Percentiles rank a stretch among this genome's conserved stretches.
Conservation (phyloP, 371 early-diverging fungal species). For the Saksenaea vasiformis region DNA sequence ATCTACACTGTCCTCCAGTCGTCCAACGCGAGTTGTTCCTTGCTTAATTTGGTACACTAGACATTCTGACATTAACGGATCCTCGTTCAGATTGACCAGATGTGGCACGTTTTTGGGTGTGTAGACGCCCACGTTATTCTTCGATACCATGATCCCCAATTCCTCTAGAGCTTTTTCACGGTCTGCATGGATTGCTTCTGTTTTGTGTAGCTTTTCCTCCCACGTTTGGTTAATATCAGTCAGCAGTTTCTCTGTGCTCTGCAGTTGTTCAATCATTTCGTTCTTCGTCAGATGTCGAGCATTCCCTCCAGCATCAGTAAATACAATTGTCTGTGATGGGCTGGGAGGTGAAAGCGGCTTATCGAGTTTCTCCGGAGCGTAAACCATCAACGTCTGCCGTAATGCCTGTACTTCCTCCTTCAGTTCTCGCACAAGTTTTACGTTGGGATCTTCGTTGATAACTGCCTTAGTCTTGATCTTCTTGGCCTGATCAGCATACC, state of each 20-base stretch:
- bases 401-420: conserved; percentile 81
- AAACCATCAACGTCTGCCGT: conserved; percentile 61
- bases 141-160: conserved; percentile 78
- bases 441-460: conserved; percentile 91
- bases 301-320: conserved; percentile 53
- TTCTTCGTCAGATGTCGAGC: conserved; percentile 57
- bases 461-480: conserved; percentile 89
- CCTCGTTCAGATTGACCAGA: conserved; percentile 88
- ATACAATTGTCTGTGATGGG: conserved; percentile 8
- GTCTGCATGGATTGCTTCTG: conserved; percentile 74
- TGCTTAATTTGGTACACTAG: conserved; percentile 85
- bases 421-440: conserved; percentile 83
- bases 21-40: conserved; percentile 77
- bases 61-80: conserved; percentile 90
- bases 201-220: conserved; percentile 82
- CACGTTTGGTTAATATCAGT: conserved; percentile 81
- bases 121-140: conserved; percentile 77
- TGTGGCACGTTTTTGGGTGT: conserved; percentile 86
- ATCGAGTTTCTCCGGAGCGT: conserved; percentile 60
- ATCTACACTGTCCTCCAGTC: conserved; percentile 59
- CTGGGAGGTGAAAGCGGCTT: conserved; percentile 37
- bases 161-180: conserved; percentile 80
- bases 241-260: conserved; percentile 87
- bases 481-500: conserved; percentile 96
- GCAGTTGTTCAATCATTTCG: conserved; percentile 78